Evolutionary conservation across 2,329 filamentous ascomycete species (phyloP).

Genomic region (Aspergillus felis): DNA sequence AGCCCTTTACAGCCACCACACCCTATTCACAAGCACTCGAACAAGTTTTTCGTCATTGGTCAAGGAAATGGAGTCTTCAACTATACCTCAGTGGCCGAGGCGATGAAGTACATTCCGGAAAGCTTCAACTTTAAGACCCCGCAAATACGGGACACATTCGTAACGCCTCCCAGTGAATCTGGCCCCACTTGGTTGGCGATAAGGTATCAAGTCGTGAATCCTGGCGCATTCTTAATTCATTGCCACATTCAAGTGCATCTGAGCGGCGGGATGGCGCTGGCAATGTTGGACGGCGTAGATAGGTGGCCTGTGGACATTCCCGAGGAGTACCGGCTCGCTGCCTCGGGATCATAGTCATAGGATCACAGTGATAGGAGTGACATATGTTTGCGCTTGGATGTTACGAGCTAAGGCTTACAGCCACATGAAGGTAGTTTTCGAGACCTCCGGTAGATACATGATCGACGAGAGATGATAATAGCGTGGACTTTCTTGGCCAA

Average conservation of each 20-base stretch:
- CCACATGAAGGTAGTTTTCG: neutral
- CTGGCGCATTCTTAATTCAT: slow-evolving; percentile 54
- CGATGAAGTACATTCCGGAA: slow-evolving; percentile 43
- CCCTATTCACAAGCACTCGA: slow-evolving; percentile 62
- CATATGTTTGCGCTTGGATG: neutral
- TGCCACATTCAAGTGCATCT: slow-evolving; percentile 56
- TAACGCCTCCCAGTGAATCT: slow-evolving; percentile 32
- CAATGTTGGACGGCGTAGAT: slow-evolving; percentile 44
- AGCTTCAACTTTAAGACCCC: slow-evolving; percentile 57
- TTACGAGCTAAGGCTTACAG: neutral
- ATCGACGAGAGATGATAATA: too few relatives aligned
- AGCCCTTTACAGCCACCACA: slow-evolving; percentile 51
- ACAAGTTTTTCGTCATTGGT: slow-evolving; percentile 58
- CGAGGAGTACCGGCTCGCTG: slow-evolving; percentile 17
- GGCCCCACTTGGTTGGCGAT: slow-evolving; percentile 48
- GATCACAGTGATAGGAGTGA: too few relatives aligned
- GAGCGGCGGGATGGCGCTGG: slow-evolving; percentile 53
- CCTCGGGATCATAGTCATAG: neutral
- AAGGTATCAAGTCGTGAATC: slow-evolving; percentile 51
- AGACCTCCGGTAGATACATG: too few relatives aligned
- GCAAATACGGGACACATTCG: slow-evolving; percentile 50
- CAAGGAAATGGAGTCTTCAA: slow-evolving; percentile 48
- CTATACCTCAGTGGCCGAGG: slow-evolving; percentile 53
- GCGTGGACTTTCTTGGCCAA: too few relatives aligned
- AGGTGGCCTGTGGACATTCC: slow-evolving; percentile 26